Base-by-base conservation (phyloP, 1,284 basidiomycete species). In the Testicularia cyperi region DNA sequence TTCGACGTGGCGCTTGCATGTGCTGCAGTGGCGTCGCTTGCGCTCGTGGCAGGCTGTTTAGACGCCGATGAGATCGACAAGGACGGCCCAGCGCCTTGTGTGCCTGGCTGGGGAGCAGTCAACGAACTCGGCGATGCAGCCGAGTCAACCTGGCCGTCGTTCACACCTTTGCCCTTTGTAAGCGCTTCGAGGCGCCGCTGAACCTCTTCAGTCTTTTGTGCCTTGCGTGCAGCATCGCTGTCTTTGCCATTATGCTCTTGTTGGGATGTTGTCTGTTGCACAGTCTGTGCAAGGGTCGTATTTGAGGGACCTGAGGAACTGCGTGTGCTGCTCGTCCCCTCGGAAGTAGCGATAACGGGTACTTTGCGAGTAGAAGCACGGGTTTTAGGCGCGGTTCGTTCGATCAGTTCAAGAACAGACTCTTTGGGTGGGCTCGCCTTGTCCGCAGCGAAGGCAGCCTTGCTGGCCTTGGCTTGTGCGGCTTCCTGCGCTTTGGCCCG, bases 361-460 rank as follows among this genome's bases (percentile, higher is more conserved):
- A n/a, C n/a, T n/a, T n/a, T n/a, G n/a, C n/a, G n/a, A n/a, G n/a
- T n/a, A n/a, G n/a, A n/a, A 5, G 52, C 38, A 27, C 27, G 15
- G 6, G 38, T 28, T 38, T 53, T 44, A 13, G 64, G 65, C 16
- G 64, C 68, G 1, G 66, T 71, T 7, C 68, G 55, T 39, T 68
- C 63, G 22, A 71, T 65, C 25, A 68, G 47, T 6, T 71, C 68
- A 3, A 71, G 60, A 9, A 68, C 52, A 10, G 68, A 66, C 14
- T 56, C 58, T 22, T 57, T 62, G 32, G 62, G 55, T 7, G 49
- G 52, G 9, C 63, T 64, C 24, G 24, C 29, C 36, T 54, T 52
- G 27, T 53, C 45, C 3, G 52, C 46, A 19, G 55, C 41, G 27
- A 49, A 42, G 2, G 52, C 46, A 19, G 55, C 41, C 24, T 46